Base-by-base conservation (phyloP, 768 basidiomycete species). In the Phanerochaete carnosa region DNA sequence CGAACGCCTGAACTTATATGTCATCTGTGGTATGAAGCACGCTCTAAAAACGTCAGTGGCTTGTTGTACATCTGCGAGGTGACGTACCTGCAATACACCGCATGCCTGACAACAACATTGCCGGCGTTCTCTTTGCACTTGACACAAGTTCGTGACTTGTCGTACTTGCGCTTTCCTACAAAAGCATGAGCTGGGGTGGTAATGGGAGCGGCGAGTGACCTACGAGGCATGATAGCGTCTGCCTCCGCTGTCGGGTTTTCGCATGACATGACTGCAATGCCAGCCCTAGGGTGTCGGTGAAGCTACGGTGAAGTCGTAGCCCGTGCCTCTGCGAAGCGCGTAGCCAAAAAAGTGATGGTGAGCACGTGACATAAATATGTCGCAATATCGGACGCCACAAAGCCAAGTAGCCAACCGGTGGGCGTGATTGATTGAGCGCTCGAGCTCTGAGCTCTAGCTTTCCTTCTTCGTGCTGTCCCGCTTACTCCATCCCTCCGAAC, bases 21-120 rank as follows among this genome's bases (percentile, higher is more conserved):
- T 77, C 4, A 90, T 75, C 23, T 88, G 77, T 4, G 85, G 82
- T 39, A 80, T 76, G 71, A 93, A 91, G 66, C 90, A 92, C 3
- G 77, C 80, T 72, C 87, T 88, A 54, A n/a, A 16, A 26, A 43
- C 30, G 7, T 11, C 43, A 43, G 45, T 37, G 32, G 51, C 52
- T 33, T 60, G 47, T 23, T 37, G 51, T 19, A 35, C 8, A 37
- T 3, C 23, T 16, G 51, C 46, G 32, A 60, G 64, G 80, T 66
- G 11, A 43, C 33, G 33, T 67, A 91, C 91, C 85, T 90, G 89
- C 92, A 94, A 68, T 93, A 94, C 22, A 90, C 88, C 15, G 88
- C 85, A 70, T 93, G 89, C 45, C 90, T 80, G 58, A 92, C 84
- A 51, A 92, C 85, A 29, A 92, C 75, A 55, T 85, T 89, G 25